Base-by-base conservation (phyloP, 2,329 filamentous ascomycete genomes). In the Calonectria multiphialidica region DNA sequence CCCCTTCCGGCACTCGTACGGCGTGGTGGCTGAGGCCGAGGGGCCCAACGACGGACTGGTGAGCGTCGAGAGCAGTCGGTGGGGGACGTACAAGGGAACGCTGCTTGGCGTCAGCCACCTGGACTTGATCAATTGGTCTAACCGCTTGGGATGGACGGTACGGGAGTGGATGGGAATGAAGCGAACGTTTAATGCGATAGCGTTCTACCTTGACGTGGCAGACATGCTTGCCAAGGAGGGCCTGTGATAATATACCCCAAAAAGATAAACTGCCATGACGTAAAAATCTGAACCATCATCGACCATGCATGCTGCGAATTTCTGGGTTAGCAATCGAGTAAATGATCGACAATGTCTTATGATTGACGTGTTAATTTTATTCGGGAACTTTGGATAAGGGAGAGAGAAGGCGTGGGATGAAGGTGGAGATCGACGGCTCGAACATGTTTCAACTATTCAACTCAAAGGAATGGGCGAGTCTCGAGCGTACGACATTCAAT, bases 201-300 rank as follows among this genome's bases (percentile, higher is more conserved):
- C 91, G 0, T 92, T 93, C 77, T 93, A 93, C 76, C 86, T 93
- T 2, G 90, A 88, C 71, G 90, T 93, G 77, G 88, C 88, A 13
- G 90, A 94, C 78, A 94, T 94, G 92, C 84, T 95, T 62, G 91
- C 93, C 2, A 93, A 92, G 77, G 92, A 94, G 79, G 91, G 90
- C 2, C 72, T 85, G 21, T 86, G 72, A 82, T 61, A 23, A 15
- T 33, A 37, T 35, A 18, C 53, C 53, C 10, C 35, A 23, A 23
- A 23, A 13, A 25, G 15, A 25, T 33, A 57, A 16, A 40, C 53
- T 23, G 15, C 53, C 16, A 6, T 9, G 35, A 59, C 10, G 21
- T 25, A 25, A 16, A 49, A 35, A n/a, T n/a, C n/a, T 25, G 50
- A 35, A 65, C 42, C 23, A 16, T 23, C 9, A 50, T 23, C 9